Evolutionary conservation across 2,329 filamentous ascomycete genomes (phyloP).

Genomic region (Blastomyces parvus): DNA sequence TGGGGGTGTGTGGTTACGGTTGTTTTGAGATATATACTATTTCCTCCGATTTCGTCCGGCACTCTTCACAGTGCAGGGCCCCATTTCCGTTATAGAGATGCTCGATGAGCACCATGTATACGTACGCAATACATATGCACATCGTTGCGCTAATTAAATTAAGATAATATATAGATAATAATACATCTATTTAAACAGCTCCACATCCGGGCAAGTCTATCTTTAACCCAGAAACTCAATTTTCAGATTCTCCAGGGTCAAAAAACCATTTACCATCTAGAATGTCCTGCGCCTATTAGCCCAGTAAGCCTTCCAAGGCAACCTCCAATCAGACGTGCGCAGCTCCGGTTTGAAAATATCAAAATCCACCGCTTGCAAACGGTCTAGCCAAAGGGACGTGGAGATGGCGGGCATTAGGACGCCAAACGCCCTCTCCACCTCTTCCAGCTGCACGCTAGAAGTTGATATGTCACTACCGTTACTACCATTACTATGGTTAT

Average conservation of each 20-base stretch:
- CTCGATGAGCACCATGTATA: not conserved
- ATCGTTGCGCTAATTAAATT: not conserved
- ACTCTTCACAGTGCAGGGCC: not conserved
- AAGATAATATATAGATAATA: not conserved
- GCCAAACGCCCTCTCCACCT: constrained; percentile 61
- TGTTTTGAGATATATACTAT: not conserved
- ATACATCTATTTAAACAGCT: not conserved
- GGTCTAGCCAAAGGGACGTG: constrained; percentile 67
- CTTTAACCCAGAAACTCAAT: not conserved
- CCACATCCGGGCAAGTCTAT: not conserved
- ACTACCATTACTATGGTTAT: constrained; percentile 28
- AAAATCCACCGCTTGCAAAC: constrained; percentile 72
- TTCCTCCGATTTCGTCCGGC: not conserved
- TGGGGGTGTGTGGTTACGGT: not conserved
- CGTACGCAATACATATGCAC: not conserved
- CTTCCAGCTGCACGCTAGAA: constrained; percentile 30
- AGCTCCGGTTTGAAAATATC: constrained; percentile 62
- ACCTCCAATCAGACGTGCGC: constrained; percentile 63
- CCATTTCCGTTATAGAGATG: not conserved
- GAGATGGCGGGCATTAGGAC: constrained; percentile 72
- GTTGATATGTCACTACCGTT: constrained; percentile 29
- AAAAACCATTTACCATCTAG: constrained; percentile 19
- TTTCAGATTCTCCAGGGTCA: not conserved
- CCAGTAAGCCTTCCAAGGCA: constrained; percentile 70
- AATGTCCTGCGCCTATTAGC: constrained; percentile 48